A percentile compares a stretch with the other conserved stretches of the same genome.
These are phyloP conservation scores for Nicotiana knightiana DNA, from an alignment of 257 asterid species.

Conservation along the genomic window DNA sequence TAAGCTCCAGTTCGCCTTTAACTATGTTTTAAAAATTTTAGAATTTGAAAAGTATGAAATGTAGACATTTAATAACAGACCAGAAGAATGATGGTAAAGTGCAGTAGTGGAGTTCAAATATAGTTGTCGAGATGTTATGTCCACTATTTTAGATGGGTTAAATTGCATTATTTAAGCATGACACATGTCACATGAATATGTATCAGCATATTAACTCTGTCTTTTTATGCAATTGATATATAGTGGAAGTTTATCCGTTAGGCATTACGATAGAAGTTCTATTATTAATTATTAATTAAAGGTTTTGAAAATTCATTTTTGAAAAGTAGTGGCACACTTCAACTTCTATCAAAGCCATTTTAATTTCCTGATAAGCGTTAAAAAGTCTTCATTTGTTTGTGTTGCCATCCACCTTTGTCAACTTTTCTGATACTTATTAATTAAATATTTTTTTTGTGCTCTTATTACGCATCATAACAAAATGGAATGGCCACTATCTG, in stretches of 20 bases:
- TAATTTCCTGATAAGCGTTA: neutral
- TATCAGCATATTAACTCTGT: neutral
- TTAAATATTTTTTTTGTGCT: neutral
- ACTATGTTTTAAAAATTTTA: neutral
- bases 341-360: neutral
- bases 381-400: neutral
- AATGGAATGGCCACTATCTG: neutral
- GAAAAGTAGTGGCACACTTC: slow-evolving; percentile 7
- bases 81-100: neutral
- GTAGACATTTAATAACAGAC: neutral
- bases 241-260: neutral
- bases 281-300: neutral
- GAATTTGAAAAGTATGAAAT: neutral
- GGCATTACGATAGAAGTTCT: neutral
- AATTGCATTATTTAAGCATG: neutral
- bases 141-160: neutral
- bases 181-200: neutral
- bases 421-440: neutral
- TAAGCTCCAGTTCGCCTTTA: too few relatives aligned
- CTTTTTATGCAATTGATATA: neutral
- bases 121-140: neutral
- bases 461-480: neutral
- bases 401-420: neutral
- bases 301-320: neutral
- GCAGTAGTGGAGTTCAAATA: neutral